phyloP scores from a whole-genome alignment of 129 eudicot genomes.

The Saussurea involucrata region DNA sequence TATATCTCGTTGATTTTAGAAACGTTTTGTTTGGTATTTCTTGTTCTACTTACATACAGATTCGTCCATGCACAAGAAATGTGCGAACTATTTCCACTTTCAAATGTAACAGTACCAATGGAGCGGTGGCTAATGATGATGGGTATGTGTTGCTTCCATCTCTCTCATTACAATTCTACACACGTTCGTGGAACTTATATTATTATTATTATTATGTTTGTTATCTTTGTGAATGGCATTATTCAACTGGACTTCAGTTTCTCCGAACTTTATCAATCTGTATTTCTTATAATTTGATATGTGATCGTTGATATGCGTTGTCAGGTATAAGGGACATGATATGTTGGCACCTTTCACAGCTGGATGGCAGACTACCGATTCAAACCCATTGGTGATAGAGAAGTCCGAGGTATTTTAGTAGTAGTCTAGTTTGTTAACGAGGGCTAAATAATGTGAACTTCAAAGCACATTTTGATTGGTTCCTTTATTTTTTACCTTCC shows the following conservation, averaged over 20 bases:
- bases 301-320: slow-evolving; percentile 7
- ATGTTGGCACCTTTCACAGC: slow-evolving; percentile 98
- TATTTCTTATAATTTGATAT: no score
- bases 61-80: slow-evolving; percentile 15
- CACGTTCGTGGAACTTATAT: not conserved
- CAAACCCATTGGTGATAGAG: slow-evolving; percentile 64
- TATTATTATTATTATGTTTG: no score
- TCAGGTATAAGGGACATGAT: slow-evolving; percentile 77
- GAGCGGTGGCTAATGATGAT: slow-evolving; percentile 35
- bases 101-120: slow-evolving; percentile 48
- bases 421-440: not conserved
- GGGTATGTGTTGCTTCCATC: slow-evolving; percentile 32
- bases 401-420: slow-evolving; percentile 58
- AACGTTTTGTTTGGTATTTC: not conserved
- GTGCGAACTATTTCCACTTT: slow-evolving; percentile 10
- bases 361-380: slow-evolving; percentile 76
- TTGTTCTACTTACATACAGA: slow-evolving; percentile 11
- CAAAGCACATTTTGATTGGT: not conserved
- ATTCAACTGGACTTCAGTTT: not conserved
- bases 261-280: no score
- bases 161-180: not conserved
- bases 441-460: not conserved
- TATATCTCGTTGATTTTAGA: not conserved
- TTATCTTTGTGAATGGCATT: not conserved
- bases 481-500: not conserved